phyloP scores from a whole-genome alignment of 352 stramenopile species.

The Pythium utonaiense region DNA sequence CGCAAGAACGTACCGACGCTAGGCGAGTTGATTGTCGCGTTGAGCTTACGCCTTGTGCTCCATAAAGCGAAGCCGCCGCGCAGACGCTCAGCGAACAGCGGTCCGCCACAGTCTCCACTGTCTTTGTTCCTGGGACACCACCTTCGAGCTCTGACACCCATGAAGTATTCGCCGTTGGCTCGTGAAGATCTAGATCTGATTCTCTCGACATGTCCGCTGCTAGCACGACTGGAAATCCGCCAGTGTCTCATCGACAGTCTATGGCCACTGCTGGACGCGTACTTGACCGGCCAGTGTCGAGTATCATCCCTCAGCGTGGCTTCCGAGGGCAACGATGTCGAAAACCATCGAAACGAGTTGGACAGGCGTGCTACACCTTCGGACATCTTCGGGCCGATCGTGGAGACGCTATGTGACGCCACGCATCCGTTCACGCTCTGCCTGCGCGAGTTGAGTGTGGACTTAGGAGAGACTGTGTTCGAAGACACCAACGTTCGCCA shows the following conservation, averaged over 20 bases:
- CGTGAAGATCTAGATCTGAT: neutral
- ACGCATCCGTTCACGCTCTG: neutral
- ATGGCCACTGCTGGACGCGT: slow-evolving; percentile 7
- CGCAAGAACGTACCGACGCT: neutral
- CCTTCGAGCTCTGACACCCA: neutral
- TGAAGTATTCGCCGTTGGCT: neutral
- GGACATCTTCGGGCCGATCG: slow-evolving; percentile 4
- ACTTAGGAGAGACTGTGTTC: neutral
- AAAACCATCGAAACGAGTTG: neutral
- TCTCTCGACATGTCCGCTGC: neutral
- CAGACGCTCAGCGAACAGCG: too few relatives aligned
- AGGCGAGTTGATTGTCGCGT: neutral
- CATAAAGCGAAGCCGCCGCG: too few relatives aligned
- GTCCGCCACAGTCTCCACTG: neutral
- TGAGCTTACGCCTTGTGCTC: neutral
- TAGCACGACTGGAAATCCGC: neutral
- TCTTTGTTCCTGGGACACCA: neutral
- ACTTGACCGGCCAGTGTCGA: neutral
- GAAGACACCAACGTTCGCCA: neutral
- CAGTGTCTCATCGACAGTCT: slow-evolving; percentile 3
- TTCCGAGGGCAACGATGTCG: neutral
- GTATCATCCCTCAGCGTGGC: slow-evolving; percentile 3
- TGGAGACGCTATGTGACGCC: slow-evolving; percentile 1
- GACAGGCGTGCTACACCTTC: neutral
- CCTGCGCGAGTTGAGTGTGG: slow-evolving; percentile 1